Base-by-base conservation (phyloP, 2,329 filamentous ascomycete species). In the Colletotrichum acutatum region DNA sequence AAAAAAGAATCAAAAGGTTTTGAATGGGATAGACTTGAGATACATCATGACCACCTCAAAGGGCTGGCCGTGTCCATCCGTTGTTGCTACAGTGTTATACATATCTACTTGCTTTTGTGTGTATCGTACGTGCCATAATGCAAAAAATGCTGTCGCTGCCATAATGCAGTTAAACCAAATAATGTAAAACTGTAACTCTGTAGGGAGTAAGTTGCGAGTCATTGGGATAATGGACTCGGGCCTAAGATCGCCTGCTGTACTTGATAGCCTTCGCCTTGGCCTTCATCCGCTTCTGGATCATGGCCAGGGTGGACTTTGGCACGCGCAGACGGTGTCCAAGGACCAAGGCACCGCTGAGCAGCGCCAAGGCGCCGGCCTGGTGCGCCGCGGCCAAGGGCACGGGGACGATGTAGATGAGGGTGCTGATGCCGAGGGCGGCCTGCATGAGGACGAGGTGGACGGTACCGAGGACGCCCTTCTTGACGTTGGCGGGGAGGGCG, bases 351-450 rank as follows among this genome's bases (percentile, higher is more conserved):
- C 94, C 95, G 0, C 94, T 97, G 74, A 99, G 84, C 24, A 99
- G 86, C 2, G 94, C 94, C 76, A 99, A 84, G 72, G 92, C 94
- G 52, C 97, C 96, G 2, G 97, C 97, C 84, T 99, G 97, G 82
- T 99, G 97, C 8, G 94, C 92, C 3, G 96, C 95, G 0, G 96
- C 97, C 11, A 99, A 86, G 74, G 93, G 92, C 2, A 93, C 93
- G 5, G 97, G 97, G 0, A 99, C 95, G 81, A 99, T 92, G 85
- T 98, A 98, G 78, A 98, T 92, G 73, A 99, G 87, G 0, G 97
- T 99, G 75, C 89, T 91, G 81, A 99, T 98, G 28, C 97, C 97
- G 5, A 99, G 89, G 0, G 91, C 87, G 30, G 95, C 95, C 84
- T 99, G 97, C 76, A 97, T 74, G 71, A 89, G 90, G 2, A 94